A percentile compares a stretch with the other conserved stretches of the same genome.
Conservation (phyloP, 1,284 basidiomycete genomes). For the Ganoderma meredithae region DNA sequence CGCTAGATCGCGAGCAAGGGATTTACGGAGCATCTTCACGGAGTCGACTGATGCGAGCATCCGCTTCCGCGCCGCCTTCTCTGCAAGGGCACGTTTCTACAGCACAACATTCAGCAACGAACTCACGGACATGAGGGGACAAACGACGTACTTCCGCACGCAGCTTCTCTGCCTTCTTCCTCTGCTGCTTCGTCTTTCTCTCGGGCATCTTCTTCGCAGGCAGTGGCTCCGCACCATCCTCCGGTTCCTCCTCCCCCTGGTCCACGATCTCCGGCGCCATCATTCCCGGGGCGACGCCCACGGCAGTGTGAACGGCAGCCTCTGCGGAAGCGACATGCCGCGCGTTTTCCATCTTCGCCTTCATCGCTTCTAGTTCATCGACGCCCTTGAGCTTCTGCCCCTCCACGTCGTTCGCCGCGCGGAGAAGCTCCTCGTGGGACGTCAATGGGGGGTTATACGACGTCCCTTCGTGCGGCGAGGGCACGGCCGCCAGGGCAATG, state of each 20-base stretch:
- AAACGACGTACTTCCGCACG: slow-evolving; percentile 64
- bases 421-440: slow-evolving; percentile 80
- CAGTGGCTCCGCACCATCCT: slow-evolving; percentile 41
- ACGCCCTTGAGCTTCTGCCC: slow-evolving; percentile 61
- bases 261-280: slow-evolving; percentile 54
- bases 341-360: slow-evolving; percentile 64
- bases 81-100: slow-evolving; percentile 71
- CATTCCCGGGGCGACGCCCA: slow-evolving; percentile 63
- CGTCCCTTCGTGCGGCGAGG: slow-evolving; percentile 83
- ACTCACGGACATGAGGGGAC: not conserved
- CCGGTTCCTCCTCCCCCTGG: slow-evolving; percentile 48
- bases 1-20: slow-evolving; percentile 49
- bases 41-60: slow-evolving; percentile 63
- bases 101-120: not conserved
- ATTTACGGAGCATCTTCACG: slow-evolving; percentile 59
- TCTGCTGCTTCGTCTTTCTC: slow-evolving; percentile 81
- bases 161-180: slow-evolving; percentile 64
- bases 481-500: slow-evolving; percentile 72
- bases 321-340: slow-evolving; percentile 42
- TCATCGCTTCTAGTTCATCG: slow-evolving; percentile 61
- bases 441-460: slow-evolving; percentile 93
- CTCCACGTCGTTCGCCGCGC: slow-evolving; percentile 76
- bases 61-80: slow-evolving; percentile 64
- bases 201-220: slow-evolving; percentile 55
- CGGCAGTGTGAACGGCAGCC: slow-evolving; percentile 14